phyloP scores from a whole-genome alignment of 306 rosid genomes.

The Lupinus albus region DNA sequence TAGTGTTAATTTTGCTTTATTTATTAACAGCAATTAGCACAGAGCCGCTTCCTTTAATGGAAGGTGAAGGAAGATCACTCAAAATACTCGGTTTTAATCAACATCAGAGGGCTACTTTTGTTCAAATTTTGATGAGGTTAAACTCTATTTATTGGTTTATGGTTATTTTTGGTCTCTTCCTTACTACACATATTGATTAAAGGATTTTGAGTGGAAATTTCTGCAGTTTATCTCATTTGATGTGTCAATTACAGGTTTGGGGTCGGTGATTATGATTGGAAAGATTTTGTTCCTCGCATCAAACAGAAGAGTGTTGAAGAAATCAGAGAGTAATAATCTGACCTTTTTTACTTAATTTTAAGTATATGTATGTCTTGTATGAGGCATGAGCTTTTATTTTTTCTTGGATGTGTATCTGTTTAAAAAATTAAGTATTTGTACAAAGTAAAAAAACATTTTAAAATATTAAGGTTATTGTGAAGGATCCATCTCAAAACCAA shows the following conservation, averaged over 20 bases:
- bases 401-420: constrained; percentile 25
- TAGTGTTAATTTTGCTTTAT: constrained; percentile 38
- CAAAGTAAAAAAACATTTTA: neutral
- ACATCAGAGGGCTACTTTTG: constrained; percentile 91
- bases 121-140: constrained; percentile 95
- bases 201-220: constrained; percentile 33
- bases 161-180: too few species aligned
- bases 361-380: neutral
- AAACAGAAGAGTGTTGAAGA: constrained; percentile 90
- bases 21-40: constrained; percentile 67
- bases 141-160: constrained; percentile 4
- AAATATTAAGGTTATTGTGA: too few species aligned
- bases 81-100: constrained; percentile 97
- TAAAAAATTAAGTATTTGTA: neutral
- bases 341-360: constrained; percentile 47
- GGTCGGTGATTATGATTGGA: constrained; percentile 91
- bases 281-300: constrained; percentile 81
- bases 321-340: constrained; percentile 67
- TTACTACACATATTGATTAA: neutral
- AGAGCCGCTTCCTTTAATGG: constrained; percentile 95
- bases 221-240: constrained; percentile 41
- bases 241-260: constrained; percentile 75
- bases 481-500: too few species aligned
- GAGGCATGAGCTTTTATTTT: neutral
- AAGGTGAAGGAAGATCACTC: constrained; percentile 95